Conservation (phyloP, 208 protist genomes). For the Herpetomonas tarakana region DNA sequence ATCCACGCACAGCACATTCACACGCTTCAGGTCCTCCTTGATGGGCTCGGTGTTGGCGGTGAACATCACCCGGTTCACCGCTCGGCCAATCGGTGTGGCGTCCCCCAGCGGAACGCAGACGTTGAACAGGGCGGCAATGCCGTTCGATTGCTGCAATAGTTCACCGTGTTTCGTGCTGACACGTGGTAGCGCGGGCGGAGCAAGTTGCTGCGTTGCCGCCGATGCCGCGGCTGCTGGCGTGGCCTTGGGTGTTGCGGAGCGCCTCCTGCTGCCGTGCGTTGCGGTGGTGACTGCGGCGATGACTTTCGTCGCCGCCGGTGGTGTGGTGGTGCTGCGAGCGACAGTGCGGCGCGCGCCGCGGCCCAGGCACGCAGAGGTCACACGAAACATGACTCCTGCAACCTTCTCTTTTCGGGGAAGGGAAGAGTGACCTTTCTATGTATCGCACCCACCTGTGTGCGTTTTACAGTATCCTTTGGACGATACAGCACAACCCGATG, state of each 20-base stretch:
- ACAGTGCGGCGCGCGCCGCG: neutral
- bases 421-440: too few species aligned
- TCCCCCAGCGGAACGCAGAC: neutral
- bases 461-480: too few species aligned
- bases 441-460: too few species aligned
- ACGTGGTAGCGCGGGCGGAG: neutral
- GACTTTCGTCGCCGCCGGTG: neutral
- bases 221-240: too few species aligned
- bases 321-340: neutral
- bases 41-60: neutral
- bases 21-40: neutral
- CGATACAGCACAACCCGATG: too few species aligned
- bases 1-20: neutral
- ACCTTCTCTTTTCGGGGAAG: too few species aligned
- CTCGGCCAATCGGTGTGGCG: neutral
- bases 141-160: too few species aligned
- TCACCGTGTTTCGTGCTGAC: too few species aligned
- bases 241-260: too few species aligned
- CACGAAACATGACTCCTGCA: constrained; percentile 1
- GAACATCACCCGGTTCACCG: neutral
- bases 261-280: too few species aligned
- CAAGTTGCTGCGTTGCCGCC: neutral
- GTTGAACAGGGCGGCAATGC: neutral
- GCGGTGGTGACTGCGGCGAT: neutral
- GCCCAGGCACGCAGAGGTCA: neutral